Base-by-base conservation (phyloP, 2,329 filamentous ascomycete species). In the Pestalotiopsis sp. region DNA sequence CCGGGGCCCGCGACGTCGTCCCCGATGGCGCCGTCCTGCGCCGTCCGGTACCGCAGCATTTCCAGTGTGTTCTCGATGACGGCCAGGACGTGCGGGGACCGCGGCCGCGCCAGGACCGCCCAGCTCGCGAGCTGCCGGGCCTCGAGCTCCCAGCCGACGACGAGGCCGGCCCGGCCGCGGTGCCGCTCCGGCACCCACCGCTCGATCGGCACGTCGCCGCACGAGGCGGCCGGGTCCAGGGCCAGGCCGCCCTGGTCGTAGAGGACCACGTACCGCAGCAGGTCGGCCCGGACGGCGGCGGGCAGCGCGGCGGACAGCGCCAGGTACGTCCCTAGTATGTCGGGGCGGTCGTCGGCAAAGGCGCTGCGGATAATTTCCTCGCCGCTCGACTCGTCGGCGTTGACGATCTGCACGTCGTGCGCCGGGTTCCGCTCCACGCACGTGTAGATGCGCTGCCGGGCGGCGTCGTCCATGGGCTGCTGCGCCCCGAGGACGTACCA, bases 211-310 rank as follows among this genome's bases (percentile, higher is more conserved):
- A 23, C 45, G 17, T 71, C 73, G 2, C 81, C 67, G 3, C 80
- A 79, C 11, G 81, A 76, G 3, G 81, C 79, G 31, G 82, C 79
- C 61, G 81, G 78, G 73, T 90, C 88, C 64, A 83, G 85, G 73
- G 93, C 94, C 71, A 95, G 90, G 36, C 93, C 93, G 64, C 93
- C 93, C 71, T 93, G 87, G 20, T 92, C 92, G 66, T 94, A 88
- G 69, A 95, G 84, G 69, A 92, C 88, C 71, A 92, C 84, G 78
- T 92, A 92, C 71, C 90, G 86, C 77, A 92, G 89, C 72, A 92
- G 87, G 78, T 91, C 88, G 67, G 88, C 88, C 75, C 90, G 90
- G 69, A 90, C 80, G 27, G 88, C 79, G 23, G 73, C 31, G 31
- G 31, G 31, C 31, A 36, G 73, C 25, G 73, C 68, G 4, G 45